A percentile compares a stretch with the other conserved stretches of the same genome.
Evolutionary conservation across 805 yeast species (phyloP).

Genomic region (Lipomyces japonicus): DNA sequence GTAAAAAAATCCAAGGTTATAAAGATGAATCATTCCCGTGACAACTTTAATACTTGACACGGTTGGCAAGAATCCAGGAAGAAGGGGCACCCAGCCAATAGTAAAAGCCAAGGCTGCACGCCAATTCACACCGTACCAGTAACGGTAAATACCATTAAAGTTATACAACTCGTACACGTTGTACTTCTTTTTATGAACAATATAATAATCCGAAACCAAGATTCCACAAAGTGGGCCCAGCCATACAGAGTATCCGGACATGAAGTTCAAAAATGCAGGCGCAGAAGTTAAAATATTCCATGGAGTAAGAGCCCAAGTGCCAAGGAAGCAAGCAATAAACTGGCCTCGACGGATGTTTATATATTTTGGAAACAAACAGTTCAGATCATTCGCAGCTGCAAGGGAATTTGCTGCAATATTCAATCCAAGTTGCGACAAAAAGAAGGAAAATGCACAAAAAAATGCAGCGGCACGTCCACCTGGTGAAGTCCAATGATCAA

Average conservation of each 20-base stretch:
- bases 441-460: constrained; percentile 40
- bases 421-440: constrained; percentile 38
- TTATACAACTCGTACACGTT: constrained; percentile 23
- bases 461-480: constrained; percentile 45
- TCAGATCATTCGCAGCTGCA: constrained; percentile 40
- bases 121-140: constrained; percentile 45
- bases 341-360: constrained; percentile 48
- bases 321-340: constrained; percentile 38
- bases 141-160: constrained; percentile 41
- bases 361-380: constrained; percentile 47
- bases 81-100: constrained; percentile 29
- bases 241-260: constrained; percentile 42
- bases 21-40: constrained; percentile 28
- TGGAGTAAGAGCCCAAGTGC: constrained; percentile 41
- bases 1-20: constrained; percentile 30
- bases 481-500: constrained; percentile 41
- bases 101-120: constrained; percentile 41
- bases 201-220: constrained; percentile 41
- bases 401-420: constrained; percentile 42
- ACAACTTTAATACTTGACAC: constrained; percentile 19
- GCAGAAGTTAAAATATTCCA: constrained; percentile 44
- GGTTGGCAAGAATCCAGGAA: constrained; percentile 32
- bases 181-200: constrained; percentile 34
- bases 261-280: constrained; percentile 38
- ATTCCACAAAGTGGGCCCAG: constrained; percentile 44